phyloP scores from a whole-genome alignment of 2,329 filamentous ascomycete genomes.

The Colletotrichum sp. region DNA sequence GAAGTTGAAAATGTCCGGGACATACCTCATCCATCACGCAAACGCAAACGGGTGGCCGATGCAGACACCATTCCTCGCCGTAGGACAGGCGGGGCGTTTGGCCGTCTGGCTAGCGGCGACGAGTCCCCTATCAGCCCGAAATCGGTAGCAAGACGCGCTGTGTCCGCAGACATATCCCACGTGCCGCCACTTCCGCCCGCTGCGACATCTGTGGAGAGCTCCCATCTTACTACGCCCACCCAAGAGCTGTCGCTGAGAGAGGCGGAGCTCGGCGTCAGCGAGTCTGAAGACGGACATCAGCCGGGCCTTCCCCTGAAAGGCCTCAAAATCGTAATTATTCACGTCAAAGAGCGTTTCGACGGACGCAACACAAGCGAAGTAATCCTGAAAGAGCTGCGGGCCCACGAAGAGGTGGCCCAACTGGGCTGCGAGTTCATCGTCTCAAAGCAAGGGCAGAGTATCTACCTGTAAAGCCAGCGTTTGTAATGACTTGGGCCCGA shows the following conservation, averaged over 20 bases:
- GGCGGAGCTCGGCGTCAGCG: conserved; percentile 27
- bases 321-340: conserved; percentile 85
- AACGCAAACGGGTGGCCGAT: conserved; percentile 65
- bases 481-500: not conserved
- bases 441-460: conserved; percentile 67
- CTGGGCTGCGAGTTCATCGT: conserved; percentile 84
- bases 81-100: conserved; percentile 16
- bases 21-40: conserved; percentile 49
- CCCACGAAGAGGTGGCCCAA: conserved; percentile 66
- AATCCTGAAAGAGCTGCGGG: conserved; percentile 73
- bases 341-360: conserved; percentile 90
- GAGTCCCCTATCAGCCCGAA: conserved; percentile 60
- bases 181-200: conserved; percentile 48
- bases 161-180: conserved; percentile 39
- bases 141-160: conserved; percentile 33
- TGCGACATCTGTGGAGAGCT: conserved; percentile 30
- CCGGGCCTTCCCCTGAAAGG: conserved; percentile 64
- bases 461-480: conserved; percentile 47
- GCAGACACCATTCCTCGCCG: conserved; percentile 32
- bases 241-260: conserved; percentile 49
- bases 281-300: conserved; percentile 8
- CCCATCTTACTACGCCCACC: conserved; percentile 52
- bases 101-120: conserved; percentile 20
- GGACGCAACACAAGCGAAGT: conserved; percentile 66
- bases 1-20: conserved; percentile 66